phyloP scores from a whole-genome alignment of 352 stramenopile genomes.

The Phytophthora cactorum region DNA sequence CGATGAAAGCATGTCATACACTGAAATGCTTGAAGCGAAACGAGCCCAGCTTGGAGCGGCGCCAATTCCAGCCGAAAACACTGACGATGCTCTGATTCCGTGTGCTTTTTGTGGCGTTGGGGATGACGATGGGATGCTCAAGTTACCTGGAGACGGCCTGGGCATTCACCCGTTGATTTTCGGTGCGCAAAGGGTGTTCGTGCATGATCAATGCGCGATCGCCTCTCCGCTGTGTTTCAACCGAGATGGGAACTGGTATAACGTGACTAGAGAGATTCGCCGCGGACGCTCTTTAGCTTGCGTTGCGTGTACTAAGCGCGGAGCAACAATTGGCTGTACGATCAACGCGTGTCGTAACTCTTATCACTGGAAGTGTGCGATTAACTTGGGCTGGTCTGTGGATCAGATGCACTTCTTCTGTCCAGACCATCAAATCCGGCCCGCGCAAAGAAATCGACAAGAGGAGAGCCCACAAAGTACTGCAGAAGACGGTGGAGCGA shows the following conservation, averaged over 20 bases:
- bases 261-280: conserved; percentile 84
- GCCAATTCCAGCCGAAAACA: conserved; percentile 32
- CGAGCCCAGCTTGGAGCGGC: conserved; percentile 40
- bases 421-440: conserved; percentile 55
- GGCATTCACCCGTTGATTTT: conserved; percentile 74
- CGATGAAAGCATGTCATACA: conserved; percentile 68
- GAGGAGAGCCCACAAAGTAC: conserved; percentile 15
- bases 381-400: conserved; percentile 69
- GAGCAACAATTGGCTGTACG: conserved; percentile 82
- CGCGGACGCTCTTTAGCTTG: conserved; percentile 73
- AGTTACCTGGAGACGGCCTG: conserved; percentile 80
- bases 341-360: conserved; percentile 65
- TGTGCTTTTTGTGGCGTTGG: conserved; percentile 84
- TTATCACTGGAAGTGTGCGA: conserved; percentile 87
- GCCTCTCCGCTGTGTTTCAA: conserved; percentile 87
- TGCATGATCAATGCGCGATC: conserved; percentile 88
- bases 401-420: conserved; percentile 89
- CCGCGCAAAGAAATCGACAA: conserved; percentile 32
- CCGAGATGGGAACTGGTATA: conserved; percentile 80
- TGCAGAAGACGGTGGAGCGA: conserved; percentile 39
- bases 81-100: conserved; percentile 58
- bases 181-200: conserved; percentile 75
- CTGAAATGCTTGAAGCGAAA: conserved; percentile 66
- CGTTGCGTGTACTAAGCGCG: conserved; percentile 70
- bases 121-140: conserved; percentile 73